Conservation (phyloP, 768 basidiomycete genomes). For the Suillus ampliporus region DNA sequence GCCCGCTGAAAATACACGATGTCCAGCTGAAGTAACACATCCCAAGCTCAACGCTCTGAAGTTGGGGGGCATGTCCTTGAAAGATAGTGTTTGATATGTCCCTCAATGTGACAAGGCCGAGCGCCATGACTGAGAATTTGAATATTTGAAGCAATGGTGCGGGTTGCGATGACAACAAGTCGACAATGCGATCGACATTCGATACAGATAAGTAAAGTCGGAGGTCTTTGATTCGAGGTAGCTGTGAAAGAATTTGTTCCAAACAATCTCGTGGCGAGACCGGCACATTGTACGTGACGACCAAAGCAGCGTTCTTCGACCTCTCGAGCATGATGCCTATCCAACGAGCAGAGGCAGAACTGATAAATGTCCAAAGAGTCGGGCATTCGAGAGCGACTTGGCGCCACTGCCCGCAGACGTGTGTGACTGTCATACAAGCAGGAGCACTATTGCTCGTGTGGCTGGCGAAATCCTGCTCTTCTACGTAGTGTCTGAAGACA, state of each 20-base stretch:
- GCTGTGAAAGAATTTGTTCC: constrained; percentile 35
- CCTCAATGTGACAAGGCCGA: too few species aligned
- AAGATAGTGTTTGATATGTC: constrained; percentile 32
- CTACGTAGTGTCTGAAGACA: not conserved
- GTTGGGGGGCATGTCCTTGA: constrained; percentile 31
- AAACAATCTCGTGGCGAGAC: constrained; percentile 32
- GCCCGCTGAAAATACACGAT: constrained; percentile 36
- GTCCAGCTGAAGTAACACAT: constrained; percentile 40
- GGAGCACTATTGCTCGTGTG: too few species aligned
- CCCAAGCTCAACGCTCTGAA: constrained; percentile 38
- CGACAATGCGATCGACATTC: constrained; percentile 32
- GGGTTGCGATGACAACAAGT: constrained; percentile 17
- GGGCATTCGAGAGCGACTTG: constrained; percentile 44
- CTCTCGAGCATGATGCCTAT: constrained; percentile 46
- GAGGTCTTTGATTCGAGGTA: constrained; percentile 30
- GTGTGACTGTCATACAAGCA: not conserved
- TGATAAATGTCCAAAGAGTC: constrained; percentile 39
- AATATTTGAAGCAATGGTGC: constrained; percentile 6
- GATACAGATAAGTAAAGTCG: constrained; percentile 28
- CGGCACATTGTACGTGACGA: constrained; percentile 29
- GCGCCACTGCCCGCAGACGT: constrained; percentile 40
- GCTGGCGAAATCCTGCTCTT: too few species aligned
- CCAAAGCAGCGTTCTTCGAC: constrained; percentile 43
- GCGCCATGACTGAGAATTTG: too few species aligned
- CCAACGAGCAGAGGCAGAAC: constrained; percentile 39